A percentile compares a stretch with the other conserved stretches of the same genome.
Evolutionary conservation across 176 grass and related monocot genomes (phyloP).

Genomic region (Triticum turgidum): DNA sequence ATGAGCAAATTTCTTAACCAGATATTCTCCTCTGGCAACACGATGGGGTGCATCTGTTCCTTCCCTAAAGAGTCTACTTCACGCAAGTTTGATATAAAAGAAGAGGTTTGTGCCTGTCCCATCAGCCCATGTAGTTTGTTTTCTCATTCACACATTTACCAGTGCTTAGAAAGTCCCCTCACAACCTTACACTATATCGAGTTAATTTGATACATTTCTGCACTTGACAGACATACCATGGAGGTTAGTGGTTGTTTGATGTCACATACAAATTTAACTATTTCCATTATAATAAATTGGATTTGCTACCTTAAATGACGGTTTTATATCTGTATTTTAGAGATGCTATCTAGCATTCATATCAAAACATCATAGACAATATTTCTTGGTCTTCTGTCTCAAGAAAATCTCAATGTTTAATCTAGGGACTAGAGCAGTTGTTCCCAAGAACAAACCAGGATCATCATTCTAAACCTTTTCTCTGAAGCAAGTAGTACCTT

Average conservation of each 20-base stretch:
- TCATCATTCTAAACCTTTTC: background rate
- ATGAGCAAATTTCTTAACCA: conserved; percentile 90
- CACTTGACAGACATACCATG: background rate
- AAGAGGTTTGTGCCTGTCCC: conserved; percentile 63
- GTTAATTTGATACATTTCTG: background rate
- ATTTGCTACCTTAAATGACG: background rate
- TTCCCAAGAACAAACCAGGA: conserved; percentile 10
- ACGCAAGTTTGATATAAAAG: conserved; percentile 91
- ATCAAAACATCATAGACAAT: background rate
- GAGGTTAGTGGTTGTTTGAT: conserved; percentile 16
- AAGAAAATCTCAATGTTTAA: background rate
- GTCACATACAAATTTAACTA: background rate
- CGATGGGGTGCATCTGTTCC: conserved; percentile 57
- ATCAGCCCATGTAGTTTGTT: conserved; percentile 22
- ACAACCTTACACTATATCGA: background rate
- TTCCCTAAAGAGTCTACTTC: conserved; percentile 76
- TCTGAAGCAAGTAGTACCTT: background rate
- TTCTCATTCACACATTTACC: background rate
- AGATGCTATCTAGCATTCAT: background rate
- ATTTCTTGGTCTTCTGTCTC: background rate
- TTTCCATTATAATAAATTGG: background rate
- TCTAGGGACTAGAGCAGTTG: background rate
- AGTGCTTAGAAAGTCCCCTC: background rate
- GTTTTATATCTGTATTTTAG: background rate
- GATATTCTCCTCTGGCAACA: conserved; percentile 59